Evolutionary conservation across 768 basidiomycete genomes (phyloP), one percentile per base, ranked within the genome.

Genomic region (button mushroom (Agaricus bisporus)): DNA sequence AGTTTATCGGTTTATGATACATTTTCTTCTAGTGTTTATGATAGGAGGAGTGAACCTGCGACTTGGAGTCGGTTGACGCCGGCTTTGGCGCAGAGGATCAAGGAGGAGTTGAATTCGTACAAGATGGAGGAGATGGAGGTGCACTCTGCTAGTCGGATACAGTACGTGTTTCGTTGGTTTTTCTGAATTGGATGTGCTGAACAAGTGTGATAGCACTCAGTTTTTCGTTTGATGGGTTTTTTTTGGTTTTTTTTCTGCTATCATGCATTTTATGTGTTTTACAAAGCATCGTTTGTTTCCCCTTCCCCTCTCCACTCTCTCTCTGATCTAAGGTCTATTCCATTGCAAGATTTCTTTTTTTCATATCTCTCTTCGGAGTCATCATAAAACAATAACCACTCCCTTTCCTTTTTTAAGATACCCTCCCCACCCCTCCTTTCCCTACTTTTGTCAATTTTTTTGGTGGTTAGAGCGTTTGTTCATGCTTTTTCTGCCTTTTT

Each of bases 51-150:
- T 60, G 95, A 98, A 69, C 93, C 92, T 18, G 95, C 94, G 44
- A 98, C 95, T 25, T 98, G 94, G 85, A 98, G 95, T 71, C 81
- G 91, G 38, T 72, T 99, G 63, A 99, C 97, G 49, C 97, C 95
- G 41, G 85, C 88, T 54, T 74, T 98, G 63, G 95, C 95, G 38
- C 92, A 98, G 75, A 80, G 87, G 62, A 98, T 99, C 69, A 99
- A 99, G 78, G 93, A 95, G 72, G 92, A 95, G 72, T 76, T 99
- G 49, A 99, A 99, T 71, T 92, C 91, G 52, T 98, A 91, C 73
- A 98, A 98, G 78, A 91, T 98, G 89, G 94, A 95, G 71, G 94
- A 98, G 74, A 98, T 99, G 95, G 92, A 95, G 67, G 94, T 99
- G 57, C 95, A 98, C 70, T 89, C 90, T 61, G 76, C 88, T 47